These are phyloP conservation scores for Morella rubra DNA, from an alignment of 306 rosid genomes.

Conservation along the genomic window DNA sequence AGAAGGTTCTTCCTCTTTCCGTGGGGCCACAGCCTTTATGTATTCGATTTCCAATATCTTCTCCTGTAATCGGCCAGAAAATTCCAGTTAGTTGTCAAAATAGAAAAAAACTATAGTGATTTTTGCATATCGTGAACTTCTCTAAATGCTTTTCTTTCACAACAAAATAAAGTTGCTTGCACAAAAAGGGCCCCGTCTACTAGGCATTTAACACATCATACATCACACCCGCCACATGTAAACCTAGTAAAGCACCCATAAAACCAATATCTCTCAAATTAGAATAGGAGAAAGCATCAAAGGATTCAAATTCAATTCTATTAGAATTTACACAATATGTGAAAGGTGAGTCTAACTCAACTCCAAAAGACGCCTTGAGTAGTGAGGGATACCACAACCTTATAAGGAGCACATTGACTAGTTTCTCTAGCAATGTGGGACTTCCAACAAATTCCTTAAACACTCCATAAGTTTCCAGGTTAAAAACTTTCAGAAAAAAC, in stretches of 20 bases:
- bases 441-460: too few species aligned
- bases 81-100: slow-evolving; percentile 13
- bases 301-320: background rate
- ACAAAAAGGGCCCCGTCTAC: background rate
- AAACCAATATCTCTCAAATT: background rate
- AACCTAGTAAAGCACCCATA: background rate
- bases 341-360: too few species aligned
- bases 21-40: slow-evolving; percentile 68
- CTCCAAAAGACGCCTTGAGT: too few species aligned
- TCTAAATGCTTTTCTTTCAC: background rate
- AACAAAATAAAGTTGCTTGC: background rate
- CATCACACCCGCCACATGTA: background rate
- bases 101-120: background rate
- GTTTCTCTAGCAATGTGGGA: too few species aligned
- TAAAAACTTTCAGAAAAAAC: background rate
- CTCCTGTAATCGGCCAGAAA: slow-evolving; percentile 48
- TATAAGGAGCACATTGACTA: too few species aligned
- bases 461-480: background rate
- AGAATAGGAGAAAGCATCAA: background rate
- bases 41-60: slow-evolving; percentile 79
- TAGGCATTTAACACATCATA: background rate
- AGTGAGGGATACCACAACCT: too few species aligned
- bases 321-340: too few species aligned
- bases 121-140: background rate
- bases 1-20: slow-evolving; percentile 82